Percentiles rank a stretch among this genome's conserved stretches.
phyloP scores from a whole-genome alignment of 2,329 filamentous ascomycete species.

The Graphilbum fragrans region DNA sequence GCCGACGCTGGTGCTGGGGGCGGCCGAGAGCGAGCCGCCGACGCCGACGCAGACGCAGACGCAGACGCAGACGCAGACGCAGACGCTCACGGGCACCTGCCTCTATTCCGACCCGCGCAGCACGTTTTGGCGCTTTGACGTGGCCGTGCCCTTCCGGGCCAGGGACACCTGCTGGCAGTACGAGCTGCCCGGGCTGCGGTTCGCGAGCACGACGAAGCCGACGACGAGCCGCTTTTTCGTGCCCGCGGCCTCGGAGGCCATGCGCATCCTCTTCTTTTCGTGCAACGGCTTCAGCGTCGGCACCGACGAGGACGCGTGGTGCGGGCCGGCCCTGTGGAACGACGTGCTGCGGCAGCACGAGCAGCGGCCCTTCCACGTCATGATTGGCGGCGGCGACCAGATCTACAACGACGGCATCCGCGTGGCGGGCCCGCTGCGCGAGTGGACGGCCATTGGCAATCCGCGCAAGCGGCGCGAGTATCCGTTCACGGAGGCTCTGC shows the following conservation, averaged over 20 bases:
- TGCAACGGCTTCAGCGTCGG: constrained; percentile 93
- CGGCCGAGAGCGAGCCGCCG: constrained; percentile 12
- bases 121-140: constrained; percentile 90
- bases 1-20: constrained; percentile 46
- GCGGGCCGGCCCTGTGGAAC: constrained; percentile 88
- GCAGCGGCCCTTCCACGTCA: constrained; percentile 80
- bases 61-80: constrained; percentile 12
- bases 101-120: constrained; percentile 53
- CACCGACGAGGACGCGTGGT: constrained; percentile 75
- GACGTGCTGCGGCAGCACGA: constrained; percentile 78
- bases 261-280: constrained; percentile 98
- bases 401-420: constrained; percentile 93
- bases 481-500: constrained; percentile 67
- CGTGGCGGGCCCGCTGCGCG: constrained; percentile 67
- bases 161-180: constrained; percentile 72
- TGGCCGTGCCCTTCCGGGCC: constrained; percentile 62
- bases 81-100: constrained; percentile 39
- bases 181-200: constrained; percentile 50
- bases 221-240: constrained; percentile 68
- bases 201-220: constrained; percentile 37
- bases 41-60: constrained; percentile 16
- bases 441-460: constrained; percentile 76
- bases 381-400: constrained; percentile 91
- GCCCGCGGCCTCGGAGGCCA: constrained; percentile 69
- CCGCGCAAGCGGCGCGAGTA: constrained; percentile 69